Base-by-base conservation (phyloP, 192 early-diverging fungal genomes). In the Dissophora ornata region DNA sequence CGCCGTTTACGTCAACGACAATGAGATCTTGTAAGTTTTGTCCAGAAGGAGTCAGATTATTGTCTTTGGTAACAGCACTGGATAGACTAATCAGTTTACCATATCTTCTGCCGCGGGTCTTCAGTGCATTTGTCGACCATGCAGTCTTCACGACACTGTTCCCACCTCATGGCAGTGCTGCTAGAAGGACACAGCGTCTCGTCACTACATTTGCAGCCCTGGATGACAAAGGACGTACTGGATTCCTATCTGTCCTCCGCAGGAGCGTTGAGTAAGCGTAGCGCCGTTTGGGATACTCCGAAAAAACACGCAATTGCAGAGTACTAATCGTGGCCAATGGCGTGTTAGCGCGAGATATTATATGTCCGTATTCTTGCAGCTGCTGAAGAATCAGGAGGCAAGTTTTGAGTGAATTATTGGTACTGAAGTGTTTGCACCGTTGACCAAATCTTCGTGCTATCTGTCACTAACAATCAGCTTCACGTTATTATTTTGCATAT, bases 1-100 rank as follows among this genome's bases (percentile, higher is more conserved):
- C 51, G 80, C 91, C n/a, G 70, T 96, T 18, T 99, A 96, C 70
- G 80, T 94, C 22, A 92, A 94, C 62, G 95, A 97, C 47, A 66
- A 82, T 4, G 93, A 95, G n/a, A 81, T 90, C 6, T 88, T 83
- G 90, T 92, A 84, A 70, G 87, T 65, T 13, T n/a, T n/a, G n/a
- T n/a, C n/a, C n/a, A n/a, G n/a, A 25, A 19, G 3, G 26, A n/a
- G 26, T 33, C 44, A n/a, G n/a, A n/a, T n/a, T n/a, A 53, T 22
- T 15, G 22, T 50, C 55, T 5, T 15, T 51, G 16, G 4, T 42
- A 33, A 29, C 22, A 32, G 7, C 24, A 19, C 30, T 51, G 11
- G 33, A 34, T 18, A 49, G 12, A n/a, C n/a, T n/a, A n/a, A n/a
- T n/a, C n/a, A n/a, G n/a, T n/a, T n/a, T n/a, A n/a, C n/a, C n/a